Conservation (phyloP, 129 eudicot species). For the Silybum marianum region DNA sequence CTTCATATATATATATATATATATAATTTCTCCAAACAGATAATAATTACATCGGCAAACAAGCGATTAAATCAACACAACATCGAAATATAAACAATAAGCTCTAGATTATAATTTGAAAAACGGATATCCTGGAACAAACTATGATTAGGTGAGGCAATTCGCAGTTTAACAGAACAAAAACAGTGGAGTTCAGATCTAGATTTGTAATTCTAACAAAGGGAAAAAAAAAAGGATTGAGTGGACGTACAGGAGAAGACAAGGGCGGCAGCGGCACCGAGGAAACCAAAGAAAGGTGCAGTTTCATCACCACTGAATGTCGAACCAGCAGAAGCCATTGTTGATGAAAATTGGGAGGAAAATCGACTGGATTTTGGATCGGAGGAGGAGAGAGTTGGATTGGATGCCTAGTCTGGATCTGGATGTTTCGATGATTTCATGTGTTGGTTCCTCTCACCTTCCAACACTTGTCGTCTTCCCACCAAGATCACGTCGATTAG, state of each 20-base stretch:
- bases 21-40: background rate
- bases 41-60: background rate
- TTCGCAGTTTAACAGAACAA: background rate
- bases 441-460: slow-evolving; percentile 36
- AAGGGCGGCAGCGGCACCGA: slow-evolving; percentile 47
- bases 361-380: slow-evolving; percentile 25
- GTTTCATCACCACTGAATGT: slow-evolving; percentile 49
- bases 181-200: background rate
- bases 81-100: background rate
- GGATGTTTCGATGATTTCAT: slow-evolving; percentile 16
- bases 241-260: slow-evolving; percentile 33
- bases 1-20: background rate
- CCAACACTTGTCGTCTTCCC: slow-evolving; percentile 32
- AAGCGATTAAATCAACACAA: slow-evolving; percentile 5
- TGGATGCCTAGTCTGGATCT: background rate
- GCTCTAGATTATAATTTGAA: background rate
- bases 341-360: slow-evolving; percentile 21
- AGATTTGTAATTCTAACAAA: background rate
- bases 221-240: background rate
- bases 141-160: background rate
- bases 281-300: slow-evolving; percentile 44
- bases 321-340: slow-evolving; percentile 37
- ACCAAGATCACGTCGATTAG: slow-evolving; percentile 25
- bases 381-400: background rate
- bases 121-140: background rate